Conservation (phyloP, 495 filamentous ascomycete genomes). For the Chaetomidium leptoderma region DNA sequence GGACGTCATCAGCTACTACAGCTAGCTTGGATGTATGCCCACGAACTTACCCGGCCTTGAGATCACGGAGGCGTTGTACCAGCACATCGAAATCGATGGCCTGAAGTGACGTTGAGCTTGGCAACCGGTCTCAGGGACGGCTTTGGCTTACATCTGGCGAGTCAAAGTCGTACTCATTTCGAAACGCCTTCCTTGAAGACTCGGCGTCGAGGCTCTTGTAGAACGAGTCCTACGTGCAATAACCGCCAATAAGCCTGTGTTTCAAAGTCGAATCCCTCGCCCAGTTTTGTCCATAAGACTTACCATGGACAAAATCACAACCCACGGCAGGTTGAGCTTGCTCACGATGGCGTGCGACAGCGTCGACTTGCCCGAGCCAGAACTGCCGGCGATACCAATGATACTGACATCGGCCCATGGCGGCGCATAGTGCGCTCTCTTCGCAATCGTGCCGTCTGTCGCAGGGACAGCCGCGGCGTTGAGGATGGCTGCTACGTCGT, state of each 20-base stretch:
- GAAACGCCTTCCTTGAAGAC: slow-evolving; percentile 69
- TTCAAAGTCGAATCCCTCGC: too few relatives aligned
- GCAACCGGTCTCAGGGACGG: background rate
- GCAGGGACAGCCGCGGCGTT: slow-evolving; percentile 15
- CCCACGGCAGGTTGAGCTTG: slow-evolving; percentile 90
- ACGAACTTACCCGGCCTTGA: slow-evolving; percentile 78
- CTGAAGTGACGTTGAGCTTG: slow-evolving; percentile 27
- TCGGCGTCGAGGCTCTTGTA: slow-evolving; percentile 81
- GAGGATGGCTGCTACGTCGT: slow-evolving; percentile 2
- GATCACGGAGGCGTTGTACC: slow-evolving; percentile 71
- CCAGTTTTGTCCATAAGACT: slow-evolving; percentile 16
- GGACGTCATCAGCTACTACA: slow-evolving; percentile 7
- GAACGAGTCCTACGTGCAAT: slow-evolving; percentile 72
- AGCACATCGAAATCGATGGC: slow-evolving; percentile 93
- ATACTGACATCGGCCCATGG: slow-evolving; percentile 94
- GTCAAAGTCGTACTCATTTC: slow-evolving; percentile 94
- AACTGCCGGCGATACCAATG: slow-evolving; percentile 92
- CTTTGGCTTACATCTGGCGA: slow-evolving; percentile 58
- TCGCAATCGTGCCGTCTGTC: slow-evolving; percentile 38
- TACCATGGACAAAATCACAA: slow-evolving; percentile 95
- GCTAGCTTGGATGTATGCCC: background rate
- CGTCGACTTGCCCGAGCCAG: slow-evolving; percentile 96
- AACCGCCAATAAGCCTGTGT: background rate
- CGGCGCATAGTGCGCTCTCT: slow-evolving; percentile 71
- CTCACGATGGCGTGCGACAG: slow-evolving; percentile 86